phyloP scores from a whole-genome alignment of 148 eudicot genomes.

The Hydrangea macrophylla region DNA sequence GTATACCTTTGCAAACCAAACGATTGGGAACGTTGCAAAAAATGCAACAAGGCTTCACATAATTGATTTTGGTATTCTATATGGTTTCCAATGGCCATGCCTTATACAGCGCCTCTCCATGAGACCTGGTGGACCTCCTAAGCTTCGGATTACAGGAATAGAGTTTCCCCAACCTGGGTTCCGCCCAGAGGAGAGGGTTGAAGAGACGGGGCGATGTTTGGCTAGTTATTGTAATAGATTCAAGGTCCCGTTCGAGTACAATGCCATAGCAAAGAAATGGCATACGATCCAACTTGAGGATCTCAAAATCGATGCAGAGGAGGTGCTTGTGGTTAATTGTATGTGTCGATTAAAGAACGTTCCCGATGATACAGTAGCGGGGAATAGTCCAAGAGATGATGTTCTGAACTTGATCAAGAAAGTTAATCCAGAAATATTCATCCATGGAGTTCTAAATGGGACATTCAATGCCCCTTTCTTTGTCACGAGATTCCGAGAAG shows the following conservation, averaged over 20 bases:
- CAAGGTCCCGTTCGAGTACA: constrained; percentile 68
- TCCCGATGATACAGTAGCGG: constrained; percentile 52
- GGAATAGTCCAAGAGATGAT: constrained; percentile 43
- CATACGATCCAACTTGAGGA: constrained; percentile 34
- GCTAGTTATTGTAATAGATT: too few species aligned
- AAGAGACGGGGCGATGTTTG: constrained; percentile 58
- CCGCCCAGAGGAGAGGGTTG: constrained; percentile 53
- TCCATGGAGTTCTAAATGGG: constrained; percentile 56
- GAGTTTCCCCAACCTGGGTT: constrained; percentile 64
- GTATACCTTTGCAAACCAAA: constrained; percentile 46
- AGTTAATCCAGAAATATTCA: constrained; percentile 50
- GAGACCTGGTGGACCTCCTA: too few species aligned
- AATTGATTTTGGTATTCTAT: too few species aligned
- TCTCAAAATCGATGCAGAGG: constrained; percentile 34
- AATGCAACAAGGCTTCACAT: constrained; percentile 29
- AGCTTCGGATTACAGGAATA: constrained; percentile 74
- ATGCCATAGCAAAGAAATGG: constrained; percentile 63
- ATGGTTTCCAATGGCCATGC: too few species aligned
- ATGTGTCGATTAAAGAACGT: constrained; percentile 41
- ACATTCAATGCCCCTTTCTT: constrained; percentile 57
- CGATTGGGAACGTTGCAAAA: constrained; percentile 31
- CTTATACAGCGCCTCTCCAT: too few species aligned
- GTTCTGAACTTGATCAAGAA: constrained; percentile 44
- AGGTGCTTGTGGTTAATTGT: constrained; percentile 50
- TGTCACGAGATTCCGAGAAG: too few species aligned